Conservation (phyloP, 1,139 yeast genomes). For the Sugiyamaella sp. region DNA sequence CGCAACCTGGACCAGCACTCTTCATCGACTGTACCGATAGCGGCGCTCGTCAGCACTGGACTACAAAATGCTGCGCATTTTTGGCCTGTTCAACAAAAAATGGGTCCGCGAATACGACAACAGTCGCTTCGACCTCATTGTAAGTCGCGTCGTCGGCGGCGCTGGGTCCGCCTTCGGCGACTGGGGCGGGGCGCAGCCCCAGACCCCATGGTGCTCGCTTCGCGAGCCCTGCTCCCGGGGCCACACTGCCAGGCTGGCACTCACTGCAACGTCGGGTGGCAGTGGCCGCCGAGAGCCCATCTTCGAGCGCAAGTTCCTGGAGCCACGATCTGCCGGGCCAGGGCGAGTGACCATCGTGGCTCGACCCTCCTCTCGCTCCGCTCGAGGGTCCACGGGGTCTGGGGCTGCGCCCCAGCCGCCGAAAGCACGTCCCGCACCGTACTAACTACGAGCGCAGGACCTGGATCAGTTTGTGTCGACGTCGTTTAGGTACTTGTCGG, state of each 20-base stretch:
- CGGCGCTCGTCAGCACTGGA: not conserved
- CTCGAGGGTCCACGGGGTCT: conserved; percentile 9
- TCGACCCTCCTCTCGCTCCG: too few relatives aligned
- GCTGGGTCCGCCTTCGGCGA: too few relatives aligned
- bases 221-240: too few relatives aligned
- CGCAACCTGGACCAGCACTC: not conserved
- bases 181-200: too few relatives aligned
- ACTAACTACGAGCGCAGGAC: conserved; percentile 36
- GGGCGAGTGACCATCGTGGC: too few relatives aligned
- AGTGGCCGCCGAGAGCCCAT: too few relatives aligned
- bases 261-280: too few relatives aligned
- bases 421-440: not conserved
- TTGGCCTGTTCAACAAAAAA: conserved; percentile 30
- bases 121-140: conserved; percentile 35
- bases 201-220: too few relatives aligned
- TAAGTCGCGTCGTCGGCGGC: conserved; percentile 23
- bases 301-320: too few relatives aligned
- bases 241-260: too few relatives aligned
- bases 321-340: too few relatives aligned
- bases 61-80: conserved; percentile 20
- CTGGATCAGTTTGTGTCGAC: conserved; percentile 56
- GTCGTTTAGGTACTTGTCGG: conserved; percentile 54
- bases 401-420: conserved; percentile 11
- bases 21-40: not conserved
- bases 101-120: conserved; percentile 38